These are phyloP conservation scores for Phialemoniopsis sp. DNA, from an alignment of 2,329 filamentous ascomycete genomes.

Conservation along the genomic window DNA sequence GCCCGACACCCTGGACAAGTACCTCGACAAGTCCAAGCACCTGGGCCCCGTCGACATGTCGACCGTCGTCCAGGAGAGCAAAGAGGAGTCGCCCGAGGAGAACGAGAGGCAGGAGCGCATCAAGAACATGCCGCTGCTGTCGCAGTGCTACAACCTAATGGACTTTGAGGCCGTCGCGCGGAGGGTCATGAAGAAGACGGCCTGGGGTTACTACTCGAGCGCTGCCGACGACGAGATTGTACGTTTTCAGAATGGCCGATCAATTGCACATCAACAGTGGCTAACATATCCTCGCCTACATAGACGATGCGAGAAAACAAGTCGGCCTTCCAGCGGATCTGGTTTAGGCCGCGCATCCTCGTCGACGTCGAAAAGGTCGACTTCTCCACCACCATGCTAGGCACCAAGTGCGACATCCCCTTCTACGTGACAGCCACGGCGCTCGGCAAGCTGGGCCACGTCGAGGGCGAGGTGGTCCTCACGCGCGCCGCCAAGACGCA, in stretches of 20 bases:
- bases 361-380: constrained; percentile 87
- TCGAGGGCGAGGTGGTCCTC: constrained; percentile 88
- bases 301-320: constrained; percentile 95
- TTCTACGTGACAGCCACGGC: constrained; percentile 98
- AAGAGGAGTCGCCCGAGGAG: constrained; percentile 59
- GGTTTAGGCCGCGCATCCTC: constrained; percentile 89
- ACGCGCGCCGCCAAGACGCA: constrained; percentile 81
- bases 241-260: too few species aligned
- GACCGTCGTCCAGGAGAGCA: constrained; percentile 66
- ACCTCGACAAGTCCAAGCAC: constrained; percentile 80
- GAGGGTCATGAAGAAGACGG: constrained; percentile 88
- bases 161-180: constrained; percentile 95
- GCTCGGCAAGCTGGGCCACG: constrained; percentile 88
- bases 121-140: constrained; percentile 70
- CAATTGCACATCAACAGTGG: too few species aligned
- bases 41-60: constrained; percentile 85
- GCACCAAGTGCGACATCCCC: constrained; percentile 75
- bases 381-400: constrained; percentile 89
- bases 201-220: constrained; percentile 97
- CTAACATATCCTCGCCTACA: too few species aligned
- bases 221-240: constrained; percentile 88
- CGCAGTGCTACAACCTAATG: constrained; percentile 88
- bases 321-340: constrained; percentile 90
- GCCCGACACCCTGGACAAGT: constrained; percentile 82
- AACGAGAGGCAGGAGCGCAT: constrained; percentile 69